A percentile compares a stretch with the other conserved stretches of the same genome.
Conservation (phyloP, 768 basidiomycete genomes). For the Rossbeevera mucosa region DNA sequence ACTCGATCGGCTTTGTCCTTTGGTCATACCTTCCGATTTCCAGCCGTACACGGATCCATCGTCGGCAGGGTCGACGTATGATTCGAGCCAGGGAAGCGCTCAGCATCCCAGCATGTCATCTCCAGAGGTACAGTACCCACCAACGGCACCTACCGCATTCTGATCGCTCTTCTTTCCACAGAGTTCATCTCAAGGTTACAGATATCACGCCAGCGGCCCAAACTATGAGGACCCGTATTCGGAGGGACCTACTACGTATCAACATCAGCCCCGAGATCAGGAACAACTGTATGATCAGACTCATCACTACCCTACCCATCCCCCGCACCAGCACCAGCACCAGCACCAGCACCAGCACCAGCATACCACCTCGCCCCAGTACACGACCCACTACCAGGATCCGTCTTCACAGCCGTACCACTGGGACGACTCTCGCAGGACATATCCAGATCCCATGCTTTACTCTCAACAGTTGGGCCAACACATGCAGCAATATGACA, state of each 20-base stretch:
- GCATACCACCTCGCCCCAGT: conserved; percentile 5
- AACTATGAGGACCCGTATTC: conserved; percentile 17
- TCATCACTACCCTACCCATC: conserved; percentile 12
- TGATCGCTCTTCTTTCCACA: conserved; percentile 21
- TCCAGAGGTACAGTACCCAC: not conserved
- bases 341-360: conserved; percentile 6
- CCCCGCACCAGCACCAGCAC: conserved; percentile 3
- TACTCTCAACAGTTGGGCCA: not conserved
- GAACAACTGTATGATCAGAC: conserved; percentile 23
- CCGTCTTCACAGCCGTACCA: conserved; percentile 5
- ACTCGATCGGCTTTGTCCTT: conserved; percentile 22
- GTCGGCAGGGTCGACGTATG: conserved; percentile 6
- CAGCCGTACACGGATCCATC: conserved; percentile 6
- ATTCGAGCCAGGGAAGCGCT: not conserved
- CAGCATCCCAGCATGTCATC: not conserved
- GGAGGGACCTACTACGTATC: conserved; percentile 1
- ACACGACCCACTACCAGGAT: conserved; percentile 8
- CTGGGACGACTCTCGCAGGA: conserved; percentile 11
- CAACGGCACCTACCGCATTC: conserved; percentile 5
- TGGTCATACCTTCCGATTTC: conserved; percentile 18
- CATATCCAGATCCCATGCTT: conserved; percentile 5
- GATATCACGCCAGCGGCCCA: conserved; percentile 9
- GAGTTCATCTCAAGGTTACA: conserved; percentile 9
- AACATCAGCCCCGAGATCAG: conserved; percentile 13
- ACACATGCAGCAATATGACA: conserved; percentile 5